Evolutionary conservation across 2,329 filamentous ascomycete genomes (phyloP), one percentile per base, ranked within the genome.

Genomic region (Talaromyces sp.): DNA sequence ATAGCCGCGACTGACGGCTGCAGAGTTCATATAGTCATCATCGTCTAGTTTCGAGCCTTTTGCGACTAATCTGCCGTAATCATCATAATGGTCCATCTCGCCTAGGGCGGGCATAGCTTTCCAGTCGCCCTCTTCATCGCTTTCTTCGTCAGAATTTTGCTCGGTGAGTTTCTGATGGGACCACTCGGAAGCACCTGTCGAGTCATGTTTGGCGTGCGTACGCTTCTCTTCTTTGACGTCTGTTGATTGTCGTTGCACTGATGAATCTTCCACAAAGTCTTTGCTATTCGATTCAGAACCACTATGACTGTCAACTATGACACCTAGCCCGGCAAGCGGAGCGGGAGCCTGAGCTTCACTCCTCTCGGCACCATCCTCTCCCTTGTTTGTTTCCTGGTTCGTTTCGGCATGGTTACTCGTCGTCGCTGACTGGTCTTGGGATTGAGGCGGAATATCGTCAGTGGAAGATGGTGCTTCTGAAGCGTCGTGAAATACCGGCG

Each of bases 81-180:
- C 95, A 74, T 99, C 92, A 77, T 98, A 99, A 70, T 97, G 90
- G 78, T 98, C 94, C 75, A 95, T 96, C 43, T 90, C 90, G 8
- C 93, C 95, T 73, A 93, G 92, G 1, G 95, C 88, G 1, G 94
- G 95, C 95, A 99, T 99, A 2, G 87, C 86, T 80, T 97, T 92
- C 95, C 95, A 99, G 61, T 84, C 87, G 1, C 81, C 88, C n/a
- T 90, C 90, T 6, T 87, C 87, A 11, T 86, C 81, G 2, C 85
- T 78, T 54, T 85, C 80, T 13, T 80, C 74, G 49, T 82, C 68
- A 10, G 71, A 65, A 17, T 72, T 68, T 17, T 87, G 82, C 17
- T 84, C 80, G 10, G 88, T 85, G 58, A 93, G 79, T 69, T 89
- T 87, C 78, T 97, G 93, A 75, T 99, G 94, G 1, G 95, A 98